Percentiles rank a stretch among this genome's conserved stretches.
Evolutionary conservation across 1,284 basidiomycete species (phyloP).

Genomic region (Pterulicium gracile): DNA sequence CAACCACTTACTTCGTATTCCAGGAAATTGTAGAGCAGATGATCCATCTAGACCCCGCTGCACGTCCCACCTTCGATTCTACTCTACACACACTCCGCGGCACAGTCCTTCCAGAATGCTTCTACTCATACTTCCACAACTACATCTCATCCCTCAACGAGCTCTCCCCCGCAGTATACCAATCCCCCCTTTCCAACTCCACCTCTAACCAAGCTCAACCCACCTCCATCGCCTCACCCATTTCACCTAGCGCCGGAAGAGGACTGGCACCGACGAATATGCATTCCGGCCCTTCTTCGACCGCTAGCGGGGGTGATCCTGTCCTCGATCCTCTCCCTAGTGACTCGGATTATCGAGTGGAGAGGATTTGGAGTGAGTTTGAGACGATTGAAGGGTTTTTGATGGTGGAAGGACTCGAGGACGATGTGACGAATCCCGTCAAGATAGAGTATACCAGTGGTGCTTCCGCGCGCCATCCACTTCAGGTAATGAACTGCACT

Average conservation of each 20-base stretch:
- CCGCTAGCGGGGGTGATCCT: conserved; percentile 15
- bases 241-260: conserved; percentile 15
- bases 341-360: conserved; percentile 71
- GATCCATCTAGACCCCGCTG: conserved; percentile 72
- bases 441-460: conserved; percentile 35
- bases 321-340: conserved; percentile 43
- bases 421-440: conserved; percentile 34
- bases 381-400: conserved; percentile 69
- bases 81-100: conserved; percentile 74
- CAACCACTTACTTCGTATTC: conserved; percentile 16
- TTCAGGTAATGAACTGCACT: not conserved
- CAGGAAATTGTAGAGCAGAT: conserved; percentile 84
- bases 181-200: conserved; percentile 19
- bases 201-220: conserved; percentile 15
- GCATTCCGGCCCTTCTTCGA: conserved; percentile 11
- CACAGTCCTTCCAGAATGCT: conserved; percentile 80
- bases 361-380: conserved; percentile 74
- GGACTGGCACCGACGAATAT: not conserved
- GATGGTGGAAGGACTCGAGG: conserved; percentile 33
- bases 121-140: conserved; percentile 90
- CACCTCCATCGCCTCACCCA: conserved; percentile 14
- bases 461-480: conserved; percentile 6
- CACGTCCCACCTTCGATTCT: conserved; percentile 76
- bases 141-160: conserved; percentile 80
- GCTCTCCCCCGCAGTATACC: conserved; percentile 30